These are phyloP conservation scores for Yarrowia keelungensis DNA, from an alignment of 805 yeast genomes.

Conservation along the genomic window DNA sequence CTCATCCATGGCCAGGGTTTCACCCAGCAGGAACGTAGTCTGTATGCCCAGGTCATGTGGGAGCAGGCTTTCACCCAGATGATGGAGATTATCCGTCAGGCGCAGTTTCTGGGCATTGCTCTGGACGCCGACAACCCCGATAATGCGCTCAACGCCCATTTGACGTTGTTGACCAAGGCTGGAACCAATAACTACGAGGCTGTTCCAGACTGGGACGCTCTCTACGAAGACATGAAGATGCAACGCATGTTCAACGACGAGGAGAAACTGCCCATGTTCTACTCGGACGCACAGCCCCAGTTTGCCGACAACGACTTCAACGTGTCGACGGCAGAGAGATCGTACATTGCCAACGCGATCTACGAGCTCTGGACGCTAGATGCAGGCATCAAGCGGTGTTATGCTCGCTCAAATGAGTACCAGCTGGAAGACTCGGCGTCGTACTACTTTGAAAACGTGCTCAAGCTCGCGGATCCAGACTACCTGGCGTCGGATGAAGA, in stretches of 20 bases:
- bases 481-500: conserved; percentile 82
- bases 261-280: conserved; percentile 8
- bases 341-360: conserved; percentile 72
- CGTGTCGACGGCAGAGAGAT: not conserved
- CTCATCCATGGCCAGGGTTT: conserved; percentile 87
- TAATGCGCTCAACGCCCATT: not conserved
- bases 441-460: conserved; percentile 79
- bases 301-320: not conserved
- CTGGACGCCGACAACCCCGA: conserved; percentile 64
- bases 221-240: conserved; percentile 4
- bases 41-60: conserved; percentile 90
- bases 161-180: not conserved
- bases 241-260: conserved; percentile 13
- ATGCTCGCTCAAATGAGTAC: conserved; percentile 66
- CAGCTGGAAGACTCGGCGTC: conserved; percentile 85
- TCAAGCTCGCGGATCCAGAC: conserved; percentile 64
- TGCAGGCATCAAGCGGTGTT: conserved; percentile 61
- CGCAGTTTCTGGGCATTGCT: conserved; percentile 66
- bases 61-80: conserved; percentile 86
- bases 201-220: not conserved
- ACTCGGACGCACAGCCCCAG: conserved; percentile 4
- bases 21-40: conserved; percentile 74
- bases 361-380: conserved; percentile 72
- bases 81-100: conserved; percentile 78
- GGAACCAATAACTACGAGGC: not conserved